Conservation (phyloP, 1,284 basidiomycete species). For the Jaminaea rosea region DNA sequence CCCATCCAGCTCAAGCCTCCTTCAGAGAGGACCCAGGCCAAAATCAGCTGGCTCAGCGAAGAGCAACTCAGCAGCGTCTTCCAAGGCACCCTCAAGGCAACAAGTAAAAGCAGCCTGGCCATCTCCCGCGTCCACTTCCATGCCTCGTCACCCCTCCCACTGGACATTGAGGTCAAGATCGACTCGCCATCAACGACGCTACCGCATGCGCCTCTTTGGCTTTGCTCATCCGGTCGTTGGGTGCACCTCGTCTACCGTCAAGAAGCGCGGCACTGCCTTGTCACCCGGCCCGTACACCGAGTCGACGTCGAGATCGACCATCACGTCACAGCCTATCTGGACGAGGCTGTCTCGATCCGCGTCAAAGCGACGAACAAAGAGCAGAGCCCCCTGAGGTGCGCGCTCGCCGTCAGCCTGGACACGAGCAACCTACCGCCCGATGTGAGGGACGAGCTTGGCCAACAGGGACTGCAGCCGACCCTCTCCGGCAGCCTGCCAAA, state of each 20-base stretch:
- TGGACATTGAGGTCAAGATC: too few species aligned
- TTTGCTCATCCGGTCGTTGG: neutral
- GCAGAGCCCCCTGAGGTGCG: neutral
- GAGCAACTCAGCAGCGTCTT: too few species aligned
- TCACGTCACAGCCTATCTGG: constrained; percentile 2
- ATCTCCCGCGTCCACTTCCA: too few species aligned
- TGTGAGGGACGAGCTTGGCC: neutral
- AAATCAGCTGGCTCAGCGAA: too few species aligned
- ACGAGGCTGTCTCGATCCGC: constrained; percentile 1
- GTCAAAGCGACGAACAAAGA: constrained; percentile 4
- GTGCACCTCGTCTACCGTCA: neutral
- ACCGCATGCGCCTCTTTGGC: neutral
- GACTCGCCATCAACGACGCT: too few species aligned
- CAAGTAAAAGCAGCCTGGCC: too few species aligned
- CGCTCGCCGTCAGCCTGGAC: neutral
- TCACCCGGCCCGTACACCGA: constrained; percentile 1
- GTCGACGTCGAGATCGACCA: constrained; percentile 2
- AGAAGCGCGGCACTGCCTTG: neutral
- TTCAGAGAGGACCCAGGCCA: too few species aligned
- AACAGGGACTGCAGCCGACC: neutral
- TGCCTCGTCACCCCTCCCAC: too few species aligned
- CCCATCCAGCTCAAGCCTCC: too few species aligned
- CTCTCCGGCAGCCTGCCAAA: neutral
- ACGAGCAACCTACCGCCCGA: too few species aligned
- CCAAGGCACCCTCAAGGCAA: too few species aligned